These are phyloP conservation scores for Leptodontidium sp. DNA, from an alignment of 2,329 filamentous ascomycete genomes.

Conservation along the genomic window DNA sequence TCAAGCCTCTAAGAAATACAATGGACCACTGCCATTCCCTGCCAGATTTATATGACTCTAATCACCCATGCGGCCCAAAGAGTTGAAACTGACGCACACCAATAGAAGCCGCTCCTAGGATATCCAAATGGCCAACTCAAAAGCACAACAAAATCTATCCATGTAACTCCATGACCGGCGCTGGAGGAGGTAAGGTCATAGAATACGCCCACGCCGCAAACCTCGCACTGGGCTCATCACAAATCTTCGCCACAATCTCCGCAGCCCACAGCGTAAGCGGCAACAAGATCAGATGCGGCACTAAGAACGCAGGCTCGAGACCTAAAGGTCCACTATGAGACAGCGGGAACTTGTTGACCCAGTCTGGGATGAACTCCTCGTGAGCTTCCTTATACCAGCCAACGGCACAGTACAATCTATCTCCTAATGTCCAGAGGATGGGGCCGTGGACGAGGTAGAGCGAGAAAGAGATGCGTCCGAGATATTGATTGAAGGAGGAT, in stretches of 20 bases:
- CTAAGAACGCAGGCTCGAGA: constrained; percentile 65
- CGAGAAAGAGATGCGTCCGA: constrained; percentile 68
- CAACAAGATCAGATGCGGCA: constrained; percentile 66
- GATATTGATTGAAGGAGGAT: constrained; percentile 64
- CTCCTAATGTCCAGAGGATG: constrained; percentile 64
- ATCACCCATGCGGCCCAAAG: too few relatives aligned
- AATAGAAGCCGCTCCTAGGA: too few relatives aligned
- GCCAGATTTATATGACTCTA: too few relatives aligned
- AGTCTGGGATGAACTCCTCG: constrained; percentile 59
- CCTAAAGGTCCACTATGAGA: constrained; percentile 65
- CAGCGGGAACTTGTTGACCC: constrained; percentile 64
- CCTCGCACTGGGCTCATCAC: constrained; percentile 68
- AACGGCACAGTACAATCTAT: constrained; percentile 68
- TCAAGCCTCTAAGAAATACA: too few relatives aligned
- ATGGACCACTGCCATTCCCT: too few relatives aligned
- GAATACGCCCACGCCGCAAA: constrained; percentile 49
- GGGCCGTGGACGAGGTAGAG: constrained; percentile 72
- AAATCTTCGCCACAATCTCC: constrained; percentile 60
- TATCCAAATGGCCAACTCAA: not conserved
- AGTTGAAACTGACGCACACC: too few relatives aligned
- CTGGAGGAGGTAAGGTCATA: constrained; percentile 3
- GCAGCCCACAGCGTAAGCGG: constrained; percentile 67
- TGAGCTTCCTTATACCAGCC: constrained; percentile 62
- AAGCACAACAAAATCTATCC: not conserved
- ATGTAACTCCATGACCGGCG: constrained; percentile 10